These are phyloP conservation scores for Termitomyces sp. DNA, from an alignment of 768 basidiomycete species.

Conservation along the genomic window DNA sequence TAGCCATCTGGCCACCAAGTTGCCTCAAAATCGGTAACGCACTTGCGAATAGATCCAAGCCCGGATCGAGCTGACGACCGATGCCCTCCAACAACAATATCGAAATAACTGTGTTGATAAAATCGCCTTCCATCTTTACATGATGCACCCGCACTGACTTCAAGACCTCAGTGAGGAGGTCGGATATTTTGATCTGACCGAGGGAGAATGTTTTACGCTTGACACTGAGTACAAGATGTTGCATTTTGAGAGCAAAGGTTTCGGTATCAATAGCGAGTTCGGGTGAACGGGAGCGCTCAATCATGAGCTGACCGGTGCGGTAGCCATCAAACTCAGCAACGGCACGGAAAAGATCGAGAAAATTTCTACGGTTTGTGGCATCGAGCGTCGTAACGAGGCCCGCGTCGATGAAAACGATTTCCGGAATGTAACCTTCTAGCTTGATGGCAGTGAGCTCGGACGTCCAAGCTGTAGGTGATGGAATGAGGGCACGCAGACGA, in stretches of 20 bases:
- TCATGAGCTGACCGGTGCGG: conserved; percentile 91
- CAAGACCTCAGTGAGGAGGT: conserved; percentile 87
- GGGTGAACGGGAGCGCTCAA: conserved; percentile 89
- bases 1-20: conserved; percentile 88
- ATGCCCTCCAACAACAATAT: conserved; percentile 94
- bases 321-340: conserved; percentile 98
- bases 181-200: conserved; percentile 94
- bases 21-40: conserved; percentile 91
- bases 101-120: conserved; percentile 96
- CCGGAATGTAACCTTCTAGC: conserved; percentile 78
- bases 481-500: conserved; percentile 54
- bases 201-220: conserved; percentile 97
- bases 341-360: conserved; percentile 94
- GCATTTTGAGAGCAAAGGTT: conserved; percentile 97
- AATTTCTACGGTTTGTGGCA: conserved; percentile 80
- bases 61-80: conserved; percentile 88
- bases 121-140: conserved; percentile 98
- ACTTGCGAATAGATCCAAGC: conserved; percentile 91
- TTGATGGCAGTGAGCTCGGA: conserved; percentile 59
- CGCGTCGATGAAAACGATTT: conserved; percentile 95
- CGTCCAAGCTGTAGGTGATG: conserved; percentile 65
- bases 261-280: conserved; percentile 88
- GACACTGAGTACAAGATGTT: conserved; percentile 88
- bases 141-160: conserved; percentile 85
- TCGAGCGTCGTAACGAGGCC: conserved; percentile 90